phyloP scores from a whole-genome alignment of 2,329 filamentous ascomycete genomes.

The Verticillium nubilum region DNA sequence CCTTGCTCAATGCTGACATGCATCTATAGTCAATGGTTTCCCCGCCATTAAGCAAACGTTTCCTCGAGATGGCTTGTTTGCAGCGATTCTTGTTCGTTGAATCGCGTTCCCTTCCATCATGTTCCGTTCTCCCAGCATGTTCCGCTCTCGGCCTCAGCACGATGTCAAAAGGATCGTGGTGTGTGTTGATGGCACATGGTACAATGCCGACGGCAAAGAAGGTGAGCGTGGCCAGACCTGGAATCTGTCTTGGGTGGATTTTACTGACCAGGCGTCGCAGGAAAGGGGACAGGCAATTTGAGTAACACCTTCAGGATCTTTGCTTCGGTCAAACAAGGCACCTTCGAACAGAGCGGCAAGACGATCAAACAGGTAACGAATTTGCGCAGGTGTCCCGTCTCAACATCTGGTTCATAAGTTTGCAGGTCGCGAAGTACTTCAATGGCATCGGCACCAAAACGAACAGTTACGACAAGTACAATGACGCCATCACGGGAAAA shows the following conservation, averaged over 20 bases:
- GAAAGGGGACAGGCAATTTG: slow-evolving; percentile 4
- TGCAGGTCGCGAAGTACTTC: slow-evolving; percentile 6
- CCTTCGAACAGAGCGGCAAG: neutral
- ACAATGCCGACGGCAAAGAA: slow-evolving; percentile 7
- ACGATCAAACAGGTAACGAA: slow-evolving; percentile 1
- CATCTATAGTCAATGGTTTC: neutral
- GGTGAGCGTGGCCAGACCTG: neutral
- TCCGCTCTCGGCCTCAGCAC: neutral
- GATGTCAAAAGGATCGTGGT: slow-evolving; percentile 5
- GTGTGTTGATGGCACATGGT: slow-evolving; percentile 9
- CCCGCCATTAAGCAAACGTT: neutral
- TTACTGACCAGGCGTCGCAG: neutral
- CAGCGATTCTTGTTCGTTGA: neutral
- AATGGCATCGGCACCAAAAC: slow-evolving; percentile 14
- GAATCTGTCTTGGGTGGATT: too few species aligned
- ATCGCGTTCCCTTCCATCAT: neutral
- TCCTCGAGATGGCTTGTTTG: neutral
- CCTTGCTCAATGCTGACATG: neutral
- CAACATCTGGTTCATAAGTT: neutral
- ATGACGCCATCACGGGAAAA: slow-evolving; percentile 12
- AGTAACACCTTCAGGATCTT: slow-evolving; percentile 7
- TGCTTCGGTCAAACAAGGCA: slow-evolving; percentile 4
- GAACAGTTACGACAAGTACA: slow-evolving; percentile 12
- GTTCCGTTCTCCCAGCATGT: neutral
- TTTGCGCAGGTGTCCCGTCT: neutral